These are phyloP conservation scores for Rutidosis leptorrhynchoides DNA, from an alignment of 129 eudicot genomes.

Conservation along the genomic window DNA sequence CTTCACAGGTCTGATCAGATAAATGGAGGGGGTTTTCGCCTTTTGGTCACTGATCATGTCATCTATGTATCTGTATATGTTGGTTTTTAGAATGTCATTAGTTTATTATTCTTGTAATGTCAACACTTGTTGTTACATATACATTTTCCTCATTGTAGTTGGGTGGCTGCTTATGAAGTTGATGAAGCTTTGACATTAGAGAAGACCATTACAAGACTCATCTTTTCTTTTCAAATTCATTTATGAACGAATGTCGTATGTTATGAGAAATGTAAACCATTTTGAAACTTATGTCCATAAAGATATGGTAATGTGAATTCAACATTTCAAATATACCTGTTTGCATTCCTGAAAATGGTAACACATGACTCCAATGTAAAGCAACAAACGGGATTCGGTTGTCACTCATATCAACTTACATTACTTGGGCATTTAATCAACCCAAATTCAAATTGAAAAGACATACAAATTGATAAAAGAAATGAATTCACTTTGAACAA, in stretches of 20 bases:
- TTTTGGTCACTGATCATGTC: too few relatives aligned
- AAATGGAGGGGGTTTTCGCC: too few relatives aligned
- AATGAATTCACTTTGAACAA: too few relatives aligned
- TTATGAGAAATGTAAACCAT: constrained; percentile 22
- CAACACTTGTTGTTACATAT: constrained; percentile 4
- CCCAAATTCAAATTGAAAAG: too few relatives aligned
- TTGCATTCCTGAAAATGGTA: neutral
- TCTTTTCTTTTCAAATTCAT: neutral
- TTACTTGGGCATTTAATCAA: too few relatives aligned
- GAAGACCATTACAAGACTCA: constrained; percentile 9
- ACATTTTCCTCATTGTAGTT: constrained; percentile 43
- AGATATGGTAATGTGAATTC: constrained; percentile 29
- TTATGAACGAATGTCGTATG: constrained; percentile 18
- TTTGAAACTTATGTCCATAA: constrained; percentile 31
- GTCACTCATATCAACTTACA: too few relatives aligned
- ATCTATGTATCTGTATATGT: too few relatives aligned
- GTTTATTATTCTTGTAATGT: neutral
- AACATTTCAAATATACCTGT: neutral
- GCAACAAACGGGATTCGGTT: neutral
- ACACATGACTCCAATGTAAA: neutral
- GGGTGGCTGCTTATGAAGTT: constrained; percentile 68
- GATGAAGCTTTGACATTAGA: constrained; percentile 11
- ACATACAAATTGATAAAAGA: too few relatives aligned
- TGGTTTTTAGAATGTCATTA: too few relatives aligned
- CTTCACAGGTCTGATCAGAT: too few relatives aligned